Conservation (phyloP, 2,329 filamentous ascomycete genomes). For the Arthroderma uncinatum region DNA sequence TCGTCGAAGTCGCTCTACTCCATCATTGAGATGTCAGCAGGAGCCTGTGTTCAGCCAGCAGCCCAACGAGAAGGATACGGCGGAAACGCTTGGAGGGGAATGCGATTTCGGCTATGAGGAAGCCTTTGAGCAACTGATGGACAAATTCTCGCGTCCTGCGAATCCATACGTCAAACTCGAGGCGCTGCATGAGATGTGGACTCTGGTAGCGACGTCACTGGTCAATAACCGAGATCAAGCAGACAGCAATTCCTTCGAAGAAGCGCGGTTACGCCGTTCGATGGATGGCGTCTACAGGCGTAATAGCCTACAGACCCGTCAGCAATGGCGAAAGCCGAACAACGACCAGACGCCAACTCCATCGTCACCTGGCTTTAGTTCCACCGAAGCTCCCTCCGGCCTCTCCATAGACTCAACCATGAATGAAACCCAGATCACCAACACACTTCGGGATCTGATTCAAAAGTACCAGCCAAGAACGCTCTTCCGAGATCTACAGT, state of each 20-base stretch:
- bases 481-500: slow-evolving; percentile 70
- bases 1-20: slow-evolving; percentile 28
- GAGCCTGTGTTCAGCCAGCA: not conserved
- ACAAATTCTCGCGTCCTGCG: slow-evolving; percentile 78
- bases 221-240: slow-evolving; percentile 36
- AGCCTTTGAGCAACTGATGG: slow-evolving; percentile 67
- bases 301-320: slow-evolving; percentile 14
- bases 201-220: slow-evolving; percentile 66
- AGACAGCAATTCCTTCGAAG: slow-evolving; percentile 16
- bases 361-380: slow-evolving; percentile 14
- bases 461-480: slow-evolving; percentile 63
- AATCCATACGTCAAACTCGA: slow-evolving; percentile 80
- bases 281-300: slow-evolving; percentile 25
- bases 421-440: slow-evolving; percentile 51
- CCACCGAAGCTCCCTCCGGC: slow-evolving; percentile 20
- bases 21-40: not conserved
- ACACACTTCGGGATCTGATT: slow-evolving; percentile 57
- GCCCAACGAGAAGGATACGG: not conserved
- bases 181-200: slow-evolving; percentile 70
- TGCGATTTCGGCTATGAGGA: slow-evolving; percentile 62
- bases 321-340: slow-evolving; percentile 4
- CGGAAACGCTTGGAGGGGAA: not conserved
- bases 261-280: slow-evolving; percentile 20
- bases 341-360: slow-evolving; percentile 11
- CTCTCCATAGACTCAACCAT: slow-evolving; percentile 39